A percentile compares a stretch with the other conserved stretches of the same genome.
Evolutionary conservation across 257 asterid species (phyloP).

Genomic region (Agastache rugosa): DNA sequence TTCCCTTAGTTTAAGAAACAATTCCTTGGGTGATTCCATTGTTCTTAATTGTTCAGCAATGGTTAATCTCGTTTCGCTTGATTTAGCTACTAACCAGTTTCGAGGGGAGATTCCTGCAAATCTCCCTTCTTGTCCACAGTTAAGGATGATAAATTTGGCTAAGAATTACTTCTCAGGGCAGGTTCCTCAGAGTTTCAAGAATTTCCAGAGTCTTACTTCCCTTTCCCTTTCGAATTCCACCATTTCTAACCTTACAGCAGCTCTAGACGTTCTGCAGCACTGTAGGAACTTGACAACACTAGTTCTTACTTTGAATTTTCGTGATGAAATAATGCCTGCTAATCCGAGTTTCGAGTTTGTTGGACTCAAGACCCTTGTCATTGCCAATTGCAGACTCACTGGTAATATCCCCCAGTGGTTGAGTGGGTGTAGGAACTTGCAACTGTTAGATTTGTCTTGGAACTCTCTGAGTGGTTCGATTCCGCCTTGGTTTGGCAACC

Average conservation of each 20-base stretch:
- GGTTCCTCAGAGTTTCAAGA: conserved; percentile 73
- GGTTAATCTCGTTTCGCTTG: conserved; percentile 73
- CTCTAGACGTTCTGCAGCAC: conserved; percentile 64
- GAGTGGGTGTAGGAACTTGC: conserved; percentile 51
- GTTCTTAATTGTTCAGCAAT: conserved; percentile 73
- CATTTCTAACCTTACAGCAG: conserved; percentile 56
- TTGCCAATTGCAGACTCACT: conserved; percentile 74
- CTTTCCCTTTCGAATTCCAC: conserved; percentile 74
- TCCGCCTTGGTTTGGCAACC: conserved; percentile 73
- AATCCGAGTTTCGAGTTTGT: conserved; percentile 53
- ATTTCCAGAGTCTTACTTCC: conserved; percentile 59
- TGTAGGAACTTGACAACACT: conserved; percentile 68
- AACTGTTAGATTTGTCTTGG: conserved; percentile 78
- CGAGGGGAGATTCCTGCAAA: conserved; percentile 62
- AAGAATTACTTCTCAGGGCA: conserved; percentile 59
- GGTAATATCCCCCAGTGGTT: conserved; percentile 79
- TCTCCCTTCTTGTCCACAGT: conserved; percentile 58
- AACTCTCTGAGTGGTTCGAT: conserved; percentile 64
- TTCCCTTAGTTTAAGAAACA: conserved; percentile 68
- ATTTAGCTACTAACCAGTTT: conserved; percentile 68
- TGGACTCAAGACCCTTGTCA: conserved; percentile 61
- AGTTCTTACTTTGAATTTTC: conserved; percentile 69
- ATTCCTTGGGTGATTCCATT: conserved; percentile 60
- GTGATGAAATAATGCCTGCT: conserved; percentile 57
- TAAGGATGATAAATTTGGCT: conserved; percentile 65